Evolutionary conservation across 345 rosid species (phyloP).

Genomic region (Lepidium africanum): DNA sequence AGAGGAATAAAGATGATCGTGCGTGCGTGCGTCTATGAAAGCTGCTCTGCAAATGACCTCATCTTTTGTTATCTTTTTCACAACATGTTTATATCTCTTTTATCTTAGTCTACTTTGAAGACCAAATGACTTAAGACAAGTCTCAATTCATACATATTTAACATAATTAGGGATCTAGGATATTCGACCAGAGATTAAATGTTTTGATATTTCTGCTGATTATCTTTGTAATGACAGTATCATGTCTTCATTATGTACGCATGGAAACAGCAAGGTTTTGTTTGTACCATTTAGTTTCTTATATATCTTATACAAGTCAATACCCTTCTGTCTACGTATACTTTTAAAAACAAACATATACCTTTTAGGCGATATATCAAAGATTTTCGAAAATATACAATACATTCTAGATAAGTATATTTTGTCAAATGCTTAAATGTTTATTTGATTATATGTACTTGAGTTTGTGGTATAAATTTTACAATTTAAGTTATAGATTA

Average conservation of each 20-base stretch:
- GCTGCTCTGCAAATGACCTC: slow-evolving; percentile 9
- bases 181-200: not conserved
- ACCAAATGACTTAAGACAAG: no score
- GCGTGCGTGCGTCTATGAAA: slow-evolving; percentile 23
- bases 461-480: no score
- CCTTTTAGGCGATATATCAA: no score
- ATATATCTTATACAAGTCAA: not conserved
- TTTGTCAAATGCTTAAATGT: no score
- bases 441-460: no score
- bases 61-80: not conserved
- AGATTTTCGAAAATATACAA: no score
- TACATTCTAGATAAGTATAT: no score
- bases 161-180: not conserved
- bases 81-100: no score
- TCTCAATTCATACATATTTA: no score
- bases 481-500: no score
- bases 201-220: not conserved
- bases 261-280: slow-evolving; percentile 1
- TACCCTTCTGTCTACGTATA: not conserved
- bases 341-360: not conserved
- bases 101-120: no score
- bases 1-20: slow-evolving; percentile 13
- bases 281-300: not conserved
- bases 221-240: not conserved
- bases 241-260: slow-evolving; percentile 12